Percentiles rank a stretch among this genome's conserved stretches.
These are phyloP conservation scores for Elaeagnus macrophylla DNA, from an alignment of 306 rosid genomes.

Conservation along the genomic window DNA sequence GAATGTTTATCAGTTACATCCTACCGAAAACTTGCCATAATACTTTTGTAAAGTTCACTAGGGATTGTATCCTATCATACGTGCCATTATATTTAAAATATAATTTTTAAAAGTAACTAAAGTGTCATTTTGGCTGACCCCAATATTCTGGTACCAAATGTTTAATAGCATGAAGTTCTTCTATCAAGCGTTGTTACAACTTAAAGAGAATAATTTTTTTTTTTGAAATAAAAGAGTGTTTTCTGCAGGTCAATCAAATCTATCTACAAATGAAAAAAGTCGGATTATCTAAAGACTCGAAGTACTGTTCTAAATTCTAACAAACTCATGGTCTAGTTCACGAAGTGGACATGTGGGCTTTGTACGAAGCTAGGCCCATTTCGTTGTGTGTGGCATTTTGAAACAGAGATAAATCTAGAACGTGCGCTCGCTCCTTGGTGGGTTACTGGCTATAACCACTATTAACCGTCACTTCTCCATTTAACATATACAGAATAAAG, in stretches of 20 bases:
- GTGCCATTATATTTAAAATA: too few relatives aligned
- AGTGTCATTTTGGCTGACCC: too few relatives aligned
- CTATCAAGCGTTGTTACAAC: background rate
- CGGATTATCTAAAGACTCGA: background rate
- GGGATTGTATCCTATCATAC: too few relatives aligned
- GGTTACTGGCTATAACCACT: background rate
- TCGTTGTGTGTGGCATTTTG: background rate
- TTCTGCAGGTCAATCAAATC: background rate
- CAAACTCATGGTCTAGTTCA: background rate
- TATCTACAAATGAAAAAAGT: background rate
- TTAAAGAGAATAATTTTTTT: background rate
- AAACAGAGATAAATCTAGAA: background rate
- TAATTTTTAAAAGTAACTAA: too few relatives aligned
- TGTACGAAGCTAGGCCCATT: background rate
- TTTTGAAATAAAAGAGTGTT: background rate
- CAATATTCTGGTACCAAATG: too few relatives aligned
- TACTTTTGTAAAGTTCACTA: too few relatives aligned
- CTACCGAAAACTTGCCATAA: too few relatives aligned
- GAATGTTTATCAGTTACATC: too few relatives aligned
- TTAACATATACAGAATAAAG: background rate
- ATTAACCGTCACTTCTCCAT: background rate
- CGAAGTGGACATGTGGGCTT: background rate
- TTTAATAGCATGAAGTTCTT: too few relatives aligned
- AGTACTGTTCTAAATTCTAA: background rate
- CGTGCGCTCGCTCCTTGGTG: background rate